These are phyloP conservation scores for Phytomonas francai DNA, from an alignment of 208 protist genomes.

Conservation along the genomic window DNA sequence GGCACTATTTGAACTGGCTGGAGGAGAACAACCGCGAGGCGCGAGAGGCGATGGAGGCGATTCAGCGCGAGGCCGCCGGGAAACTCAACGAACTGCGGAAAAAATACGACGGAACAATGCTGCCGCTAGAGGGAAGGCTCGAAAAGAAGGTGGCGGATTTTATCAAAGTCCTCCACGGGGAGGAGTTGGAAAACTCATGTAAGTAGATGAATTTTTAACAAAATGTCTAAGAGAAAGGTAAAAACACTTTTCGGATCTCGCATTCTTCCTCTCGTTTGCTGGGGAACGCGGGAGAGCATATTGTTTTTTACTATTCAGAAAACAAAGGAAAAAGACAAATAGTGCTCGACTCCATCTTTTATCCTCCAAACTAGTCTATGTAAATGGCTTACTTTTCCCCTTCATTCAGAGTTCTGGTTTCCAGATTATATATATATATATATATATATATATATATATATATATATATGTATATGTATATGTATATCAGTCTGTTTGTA, in stretches of 20 bases:
- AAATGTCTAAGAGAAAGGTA: too few species aligned
- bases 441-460: constrained; percentile 3
- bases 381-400: background rate
- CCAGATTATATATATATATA: background rate
- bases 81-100: constrained; percentile 39
- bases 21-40: constrained; percentile 32
- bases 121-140: constrained; percentile 56
- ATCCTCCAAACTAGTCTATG: background rate
- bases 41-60: constrained; percentile 19
- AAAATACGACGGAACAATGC: constrained; percentile 77
- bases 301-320: too few species aligned
- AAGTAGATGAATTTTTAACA: too few species aligned
- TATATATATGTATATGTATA: background rate
- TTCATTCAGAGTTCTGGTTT: background rate
- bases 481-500: background rate
- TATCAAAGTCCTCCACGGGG: constrained; percentile 9
- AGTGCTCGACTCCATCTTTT: too few species aligned
- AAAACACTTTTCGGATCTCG: too few species aligned
- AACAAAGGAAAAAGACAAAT: too few species aligned
- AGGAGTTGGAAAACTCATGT: too few species aligned
- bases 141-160: constrained; percentile 54
- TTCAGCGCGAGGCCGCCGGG: constrained; percentile 23
- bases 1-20: constrained; percentile 38
- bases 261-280: too few species aligned
- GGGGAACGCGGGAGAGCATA: too few species aligned